Percentiles rank a stretch among this genome's conserved stretches.
phyloP scores from a whole-genome alignment of 176 grass and related monocot genomes.

The Dactylis glomerata region DNA sequence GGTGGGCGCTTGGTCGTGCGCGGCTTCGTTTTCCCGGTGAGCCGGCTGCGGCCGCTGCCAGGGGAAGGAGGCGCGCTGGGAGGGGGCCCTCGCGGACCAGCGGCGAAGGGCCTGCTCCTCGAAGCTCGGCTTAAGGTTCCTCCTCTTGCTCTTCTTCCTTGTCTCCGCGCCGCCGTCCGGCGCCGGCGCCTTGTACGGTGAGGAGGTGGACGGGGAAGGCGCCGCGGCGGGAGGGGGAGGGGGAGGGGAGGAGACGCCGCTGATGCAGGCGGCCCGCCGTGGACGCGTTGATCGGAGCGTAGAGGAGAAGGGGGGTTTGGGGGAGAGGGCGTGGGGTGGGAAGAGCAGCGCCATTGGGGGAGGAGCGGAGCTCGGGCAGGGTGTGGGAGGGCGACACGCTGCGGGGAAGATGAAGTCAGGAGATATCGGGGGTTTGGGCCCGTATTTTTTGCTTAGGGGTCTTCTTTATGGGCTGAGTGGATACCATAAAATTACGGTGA shows the following conservation, averaged over 20 bases:
- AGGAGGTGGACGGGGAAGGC: slow-evolving; percentile 24
- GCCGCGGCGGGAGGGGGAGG: not conserved
- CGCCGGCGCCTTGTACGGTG: not conserved
- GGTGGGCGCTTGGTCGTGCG: not conserved
- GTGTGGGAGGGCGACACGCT: not conserved
- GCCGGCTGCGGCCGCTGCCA: slow-evolving; percentile 47
- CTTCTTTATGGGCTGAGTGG: too few relatives aligned
- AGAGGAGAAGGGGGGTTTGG: slow-evolving; percentile 16
- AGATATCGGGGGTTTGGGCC: slow-evolving; percentile 15
- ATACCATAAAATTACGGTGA: too few relatives aligned
- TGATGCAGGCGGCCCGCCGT: not conserved
- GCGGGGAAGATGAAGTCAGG: not conserved
- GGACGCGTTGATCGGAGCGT: not conserved
- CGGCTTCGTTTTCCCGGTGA: not conserved
- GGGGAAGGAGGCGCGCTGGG: slow-evolving; percentile 54
- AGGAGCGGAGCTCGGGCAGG: not conserved
- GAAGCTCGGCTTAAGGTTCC: slow-evolving; percentile 58
- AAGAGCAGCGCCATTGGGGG: slow-evolving; percentile 36
- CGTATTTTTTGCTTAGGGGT: too few relatives aligned
- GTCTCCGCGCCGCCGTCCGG: not conserved
- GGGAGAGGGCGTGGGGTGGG: not conserved
- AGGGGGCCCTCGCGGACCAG: slow-evolving; percentile 65
- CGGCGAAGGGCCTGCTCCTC: slow-evolving; percentile 56
- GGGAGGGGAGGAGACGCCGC: not conserved
- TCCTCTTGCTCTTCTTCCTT: slow-evolving; percentile 48